A percentile compares a stretch with the other conserved stretches of the same genome.
These are phyloP conservation scores for Globisporangium paddicum DNA, from an alignment of 352 stramenopile species.

Conservation along the genomic window DNA sequence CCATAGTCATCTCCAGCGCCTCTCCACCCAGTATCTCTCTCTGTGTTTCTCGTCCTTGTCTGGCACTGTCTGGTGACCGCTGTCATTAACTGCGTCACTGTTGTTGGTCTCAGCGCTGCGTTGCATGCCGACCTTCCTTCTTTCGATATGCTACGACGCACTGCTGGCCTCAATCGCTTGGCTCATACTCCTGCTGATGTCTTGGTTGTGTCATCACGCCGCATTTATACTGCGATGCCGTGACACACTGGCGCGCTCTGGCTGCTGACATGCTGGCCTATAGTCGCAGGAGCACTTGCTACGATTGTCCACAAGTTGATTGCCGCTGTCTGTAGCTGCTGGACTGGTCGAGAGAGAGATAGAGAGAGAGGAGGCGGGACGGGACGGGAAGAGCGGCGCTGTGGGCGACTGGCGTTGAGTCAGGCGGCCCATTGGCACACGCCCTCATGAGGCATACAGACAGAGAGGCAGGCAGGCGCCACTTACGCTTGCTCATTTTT, in stretches of 20 bases:
- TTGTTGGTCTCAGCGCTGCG: too few relatives aligned
- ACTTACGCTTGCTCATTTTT: slow-evolving; percentile 87
- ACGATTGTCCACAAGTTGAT: too few relatives aligned
- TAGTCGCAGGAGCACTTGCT: neutral
- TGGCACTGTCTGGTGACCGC: too few relatives aligned
- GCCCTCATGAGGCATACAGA: neutral
- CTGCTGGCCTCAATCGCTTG: too few relatives aligned
- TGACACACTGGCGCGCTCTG: neutral
- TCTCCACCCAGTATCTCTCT: slow-evolving; percentile 6
- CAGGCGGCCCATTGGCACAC: neutral
- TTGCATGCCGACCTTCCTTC: too few relatives aligned
- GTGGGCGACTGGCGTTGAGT: neutral
- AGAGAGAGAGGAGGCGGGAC: neutral
- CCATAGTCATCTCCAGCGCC: neutral
- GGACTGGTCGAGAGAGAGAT: neutral
- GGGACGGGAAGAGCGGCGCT: neutral
- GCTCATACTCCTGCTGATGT: neutral
- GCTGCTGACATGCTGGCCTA: neutral
- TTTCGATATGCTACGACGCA: too few relatives aligned
- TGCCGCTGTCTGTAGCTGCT: too few relatives aligned
- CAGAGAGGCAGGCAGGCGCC: slow-evolving; percentile 1
- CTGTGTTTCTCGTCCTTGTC: too few relatives aligned
- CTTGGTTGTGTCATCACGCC: neutral
- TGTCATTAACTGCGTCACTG: too few relatives aligned
- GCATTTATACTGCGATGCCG: too few relatives aligned